These are phyloP conservation scores for Vitis vinifera DNA, from an alignment of 164 flowering plant genomes.

Conservation along the genomic window DNA sequence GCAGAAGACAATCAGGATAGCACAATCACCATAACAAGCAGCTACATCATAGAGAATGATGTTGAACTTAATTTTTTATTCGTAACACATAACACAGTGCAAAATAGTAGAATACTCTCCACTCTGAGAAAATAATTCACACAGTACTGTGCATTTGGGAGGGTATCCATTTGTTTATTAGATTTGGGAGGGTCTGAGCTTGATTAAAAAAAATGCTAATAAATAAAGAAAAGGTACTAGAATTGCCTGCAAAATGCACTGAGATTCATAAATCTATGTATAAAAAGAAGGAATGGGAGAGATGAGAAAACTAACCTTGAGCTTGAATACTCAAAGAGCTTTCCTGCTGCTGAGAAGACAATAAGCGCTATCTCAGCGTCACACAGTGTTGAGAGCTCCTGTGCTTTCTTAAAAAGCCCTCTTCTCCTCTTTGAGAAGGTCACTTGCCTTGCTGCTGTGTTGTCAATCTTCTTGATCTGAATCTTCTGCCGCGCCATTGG, in stretches of 20 bases:
- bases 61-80: no score
- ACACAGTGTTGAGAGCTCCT: slow-evolving; percentile 63
- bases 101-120: no score
- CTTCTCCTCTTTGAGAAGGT: slow-evolving; percentile 50
- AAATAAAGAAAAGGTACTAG: no score
- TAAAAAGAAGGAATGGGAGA: neutral
- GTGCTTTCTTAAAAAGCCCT: slow-evolving; percentile 66
- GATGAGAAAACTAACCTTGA: slow-evolving; percentile 33
- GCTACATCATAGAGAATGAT: no score
- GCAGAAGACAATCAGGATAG: no score
- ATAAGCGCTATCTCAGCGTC: slow-evolving; percentile 66
- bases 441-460: slow-evolving; percentile 25
- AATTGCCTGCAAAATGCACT: neutral
- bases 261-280: neutral
- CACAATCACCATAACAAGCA: no score
- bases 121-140: no score
- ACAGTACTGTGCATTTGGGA: no score
- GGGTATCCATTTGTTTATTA: no score
- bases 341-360: slow-evolving; percentile 58
- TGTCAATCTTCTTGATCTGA: slow-evolving; percentile 31
- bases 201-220: neutral
- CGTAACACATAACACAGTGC: no score
- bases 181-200: no score
- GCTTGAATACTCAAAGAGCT: slow-evolving; percentile 54
- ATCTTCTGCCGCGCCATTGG: slow-evolving; percentile 24